Evolutionary conservation across 495 filamentous ascomycete genomes (phyloP), one percentile per base, ranked within the genome.

Genomic region (Xylaria acuta): DNA sequence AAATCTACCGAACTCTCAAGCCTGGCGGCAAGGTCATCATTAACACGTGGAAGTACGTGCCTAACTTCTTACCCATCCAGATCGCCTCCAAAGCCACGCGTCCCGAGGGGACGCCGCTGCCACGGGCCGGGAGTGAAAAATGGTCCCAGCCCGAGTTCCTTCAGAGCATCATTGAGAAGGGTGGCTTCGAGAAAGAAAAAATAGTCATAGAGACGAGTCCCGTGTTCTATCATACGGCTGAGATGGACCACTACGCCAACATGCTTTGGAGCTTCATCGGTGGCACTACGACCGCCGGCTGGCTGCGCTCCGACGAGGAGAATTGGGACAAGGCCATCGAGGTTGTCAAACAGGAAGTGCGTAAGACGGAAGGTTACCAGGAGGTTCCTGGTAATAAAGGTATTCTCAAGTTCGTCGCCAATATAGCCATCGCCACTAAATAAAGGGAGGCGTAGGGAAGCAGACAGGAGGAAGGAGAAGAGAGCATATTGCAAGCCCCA

Each of bases 241-340:
- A 70, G 49, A 63, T 72, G 56, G 47, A 72, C 16, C 73, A 58
- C 27, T 49, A 72, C 7, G 64, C 65, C n/a, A 47, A 47, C 34
- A 56, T 72, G 65, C 36, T 67, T 43, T 75, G 73, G 73, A 75
- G 73, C 40, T 72, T 75, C 64, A 71, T 71, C 32, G 73, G 73
- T 18, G 63, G 66, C 36, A 71, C 73, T 8, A 47, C 56, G 8
- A 25, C 36, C 25, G 68, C 25, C 36, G 73, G 73, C 51, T 75
- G 73, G 73, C 60, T 67, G 22, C 12, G 65, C 45, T 67, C 71
- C 60, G 73, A 75, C 49, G 73, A 75, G 43, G 73, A 75, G 32
- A 72, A 64, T 14, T 75, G 73, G 73, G 73, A 75, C 47, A 53
- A 70, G 58, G 73, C 73, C 12, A 40, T 75, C 18, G 70, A 70